phyloP scores from a whole-genome alignment of 2,329 filamentous ascomycete species.

The Penicillium sp. region DNA sequence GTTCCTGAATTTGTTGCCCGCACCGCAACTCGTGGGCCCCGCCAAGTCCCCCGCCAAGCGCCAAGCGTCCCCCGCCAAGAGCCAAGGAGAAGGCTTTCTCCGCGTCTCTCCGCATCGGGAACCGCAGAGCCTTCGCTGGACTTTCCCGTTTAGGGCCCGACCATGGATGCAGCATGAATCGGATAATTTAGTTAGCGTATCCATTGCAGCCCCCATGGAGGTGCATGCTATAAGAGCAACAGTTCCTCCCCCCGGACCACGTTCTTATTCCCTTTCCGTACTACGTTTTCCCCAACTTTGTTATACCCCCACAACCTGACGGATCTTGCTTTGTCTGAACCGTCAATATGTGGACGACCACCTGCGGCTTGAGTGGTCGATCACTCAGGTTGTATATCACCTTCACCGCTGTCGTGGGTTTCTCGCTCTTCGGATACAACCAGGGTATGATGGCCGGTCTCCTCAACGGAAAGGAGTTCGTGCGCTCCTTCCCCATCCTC shows the following conservation, averaged over 20 bases:
- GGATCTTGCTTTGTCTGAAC: conserved; percentile 5
- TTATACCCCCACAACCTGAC: conserved; percentile 1
- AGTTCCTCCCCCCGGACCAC: not conserved
- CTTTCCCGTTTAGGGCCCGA: conserved; percentile 4
- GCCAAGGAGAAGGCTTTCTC: not conserved
- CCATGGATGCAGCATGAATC: not conserved
- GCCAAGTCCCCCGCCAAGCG: not conserved
- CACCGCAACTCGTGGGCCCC: not conserved
- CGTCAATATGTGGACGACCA: conserved; percentile 28
- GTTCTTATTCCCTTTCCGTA: not conserved
- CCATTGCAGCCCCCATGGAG: not conserved
- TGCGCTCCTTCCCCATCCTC: conserved; percentile 15
- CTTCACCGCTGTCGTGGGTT: conserved; percentile 42
- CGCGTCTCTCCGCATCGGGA: conserved; percentile 5
- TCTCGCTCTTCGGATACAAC: conserved; percentile 45
- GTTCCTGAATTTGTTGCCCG: not conserved
- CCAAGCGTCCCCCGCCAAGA: not conserved
- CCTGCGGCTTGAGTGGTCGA: conserved; percentile 18
- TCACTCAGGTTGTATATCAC: conserved; percentile 23
- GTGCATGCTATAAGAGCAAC: conserved; percentile 10
- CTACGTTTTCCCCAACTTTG: conserved; percentile 5
- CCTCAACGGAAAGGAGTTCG: conserved; percentile 21
- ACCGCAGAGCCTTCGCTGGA: conserved; percentile 8
- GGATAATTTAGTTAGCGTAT: conserved; percentile 1
- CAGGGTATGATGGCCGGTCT: conserved; percentile 27